Evolutionary conservation across 495 filamentous ascomycete genomes (phyloP).

Genomic region (Podospora pseudocomata): DNA sequence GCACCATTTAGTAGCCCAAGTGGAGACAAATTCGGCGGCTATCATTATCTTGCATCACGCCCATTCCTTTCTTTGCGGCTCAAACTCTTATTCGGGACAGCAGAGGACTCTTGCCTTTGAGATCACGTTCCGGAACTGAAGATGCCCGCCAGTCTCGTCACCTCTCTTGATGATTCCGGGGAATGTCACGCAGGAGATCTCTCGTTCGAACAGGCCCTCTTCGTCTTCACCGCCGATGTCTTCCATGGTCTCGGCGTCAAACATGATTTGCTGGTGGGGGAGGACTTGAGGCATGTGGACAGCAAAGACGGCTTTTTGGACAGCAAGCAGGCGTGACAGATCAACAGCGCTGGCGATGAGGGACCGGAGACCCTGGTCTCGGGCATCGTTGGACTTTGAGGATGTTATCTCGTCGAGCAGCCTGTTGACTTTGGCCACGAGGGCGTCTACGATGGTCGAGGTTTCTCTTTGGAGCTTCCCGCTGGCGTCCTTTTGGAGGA

Average conservation of each 20-base stretch:
- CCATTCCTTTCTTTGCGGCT: background rate
- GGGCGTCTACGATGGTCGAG: conserved; percentile 30
- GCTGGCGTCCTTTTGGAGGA: conserved; percentile 46
- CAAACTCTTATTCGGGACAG: conserved; percentile 39
- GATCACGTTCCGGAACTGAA: conserved; percentile 54
- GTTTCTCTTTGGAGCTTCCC: conserved; percentile 44
- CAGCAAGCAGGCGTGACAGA: conserved; percentile 47
- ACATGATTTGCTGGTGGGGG: conserved; percentile 46
- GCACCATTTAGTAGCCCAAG: background rate
- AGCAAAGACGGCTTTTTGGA: conserved; percentile 52
- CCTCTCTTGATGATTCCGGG: conserved; percentile 53
- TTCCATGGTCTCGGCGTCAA: conserved; percentile 52
- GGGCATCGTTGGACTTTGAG: conserved; percentile 36
- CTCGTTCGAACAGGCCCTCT: conserved; percentile 39
- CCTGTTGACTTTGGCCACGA: conserved; percentile 38
- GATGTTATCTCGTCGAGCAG: conserved; percentile 43
- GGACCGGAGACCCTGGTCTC: conserved; percentile 45
- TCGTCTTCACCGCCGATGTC: conserved; percentile 57
- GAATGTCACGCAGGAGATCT: conserved; percentile 50
- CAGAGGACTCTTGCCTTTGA: conserved; percentile 53
- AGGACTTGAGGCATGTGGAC: conserved; percentile 49
- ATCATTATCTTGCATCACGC: background rate
- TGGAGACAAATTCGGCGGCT: background rate
- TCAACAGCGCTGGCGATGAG: conserved; percentile 48
- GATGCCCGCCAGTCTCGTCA: conserved; percentile 52